phyloP scores from a whole-genome alignment of 768 basidiomycete species.

The Filobasidium floriforme region DNA sequence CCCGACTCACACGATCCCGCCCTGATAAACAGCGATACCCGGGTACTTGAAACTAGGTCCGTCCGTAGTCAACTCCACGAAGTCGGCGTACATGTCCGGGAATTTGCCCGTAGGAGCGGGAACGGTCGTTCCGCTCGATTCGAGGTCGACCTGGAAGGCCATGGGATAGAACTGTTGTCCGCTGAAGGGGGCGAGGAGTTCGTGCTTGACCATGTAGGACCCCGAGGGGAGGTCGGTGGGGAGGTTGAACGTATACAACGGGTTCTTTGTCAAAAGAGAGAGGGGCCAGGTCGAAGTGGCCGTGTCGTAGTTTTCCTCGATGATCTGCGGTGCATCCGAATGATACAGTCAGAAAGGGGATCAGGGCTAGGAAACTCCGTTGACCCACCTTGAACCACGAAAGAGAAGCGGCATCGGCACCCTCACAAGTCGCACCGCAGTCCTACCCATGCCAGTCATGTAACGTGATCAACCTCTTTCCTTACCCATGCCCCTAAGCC shows the following conservation, averaged over 20 bases:
- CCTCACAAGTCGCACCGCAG: constrained; percentile 13
- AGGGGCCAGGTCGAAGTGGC: constrained; percentile 3
- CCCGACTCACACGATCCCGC: neutral
- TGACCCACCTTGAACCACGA: constrained; percentile 18
- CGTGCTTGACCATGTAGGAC: constrained; percentile 15
- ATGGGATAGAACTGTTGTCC: constrained; percentile 17
- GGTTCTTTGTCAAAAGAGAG: constrained; percentile 1
- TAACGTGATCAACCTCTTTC: no score
- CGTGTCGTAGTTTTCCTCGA: constrained; percentile 7
- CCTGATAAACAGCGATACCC: neutral
- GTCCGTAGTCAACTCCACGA: neutral
- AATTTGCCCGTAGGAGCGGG: constrained; percentile 1
- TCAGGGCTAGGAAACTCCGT: neutral
- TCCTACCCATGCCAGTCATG: neutral
- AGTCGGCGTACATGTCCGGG: constrained; percentile 1
- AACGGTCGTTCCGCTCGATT: constrained; percentile 14
- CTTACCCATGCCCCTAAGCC: no score
- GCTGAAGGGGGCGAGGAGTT: constrained; percentile 13
- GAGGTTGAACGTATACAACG: constrained; percentile 4
- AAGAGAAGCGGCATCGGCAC: constrained; percentile 3
- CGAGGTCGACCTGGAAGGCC: constrained; percentile 19
- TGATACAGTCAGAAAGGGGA: constrained; percentile 1
- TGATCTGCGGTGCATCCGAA: constrained; percentile 8
- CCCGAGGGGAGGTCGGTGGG: constrained; percentile 17
- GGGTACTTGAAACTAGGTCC: constrained; percentile 11